Conservation (phyloP, 305 asterid genomes). For the Fraxinus angustifolia region DNA sequence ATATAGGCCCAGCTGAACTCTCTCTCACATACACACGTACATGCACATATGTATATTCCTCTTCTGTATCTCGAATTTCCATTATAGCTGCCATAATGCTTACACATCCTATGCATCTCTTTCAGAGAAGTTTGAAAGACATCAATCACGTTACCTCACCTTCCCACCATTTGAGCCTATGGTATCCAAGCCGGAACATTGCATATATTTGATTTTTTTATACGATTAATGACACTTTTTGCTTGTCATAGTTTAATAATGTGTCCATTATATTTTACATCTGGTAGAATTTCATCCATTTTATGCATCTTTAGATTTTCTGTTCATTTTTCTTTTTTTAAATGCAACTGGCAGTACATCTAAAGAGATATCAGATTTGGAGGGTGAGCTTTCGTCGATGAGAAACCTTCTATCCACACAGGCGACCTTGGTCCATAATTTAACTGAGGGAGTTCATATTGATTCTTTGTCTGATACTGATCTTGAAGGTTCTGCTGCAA, state of each 20-base stretch:
- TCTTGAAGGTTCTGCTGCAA: slow-evolving; percentile 40
- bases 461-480: slow-evolving; percentile 53
- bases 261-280: not conserved
- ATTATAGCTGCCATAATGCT: not conserved
- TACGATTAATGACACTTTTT: not conserved
- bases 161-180: not conserved
- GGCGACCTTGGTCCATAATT: slow-evolving; percentile 80
- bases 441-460: slow-evolving; percentile 88
- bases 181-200: not conserved
- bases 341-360: slow-evolving; percentile 61
- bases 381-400: slow-evolving; percentile 98
- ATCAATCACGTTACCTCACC: not conserved
- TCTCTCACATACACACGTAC: not conserved
- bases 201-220: not conserved
- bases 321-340: slow-evolving; percentile 7
- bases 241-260: not conserved
- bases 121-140: not conserved
- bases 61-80: not conserved
- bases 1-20: slow-evolving; percentile 4
- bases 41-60: not conserved
- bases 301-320: slow-evolving; percentile 3
- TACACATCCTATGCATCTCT: not conserved
- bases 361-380: slow-evolving; percentile 97
- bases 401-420: slow-evolving; percentile 91
- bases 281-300: not conserved